Conservation (phyloP, 2,329 filamentous ascomycete species). For the Fusarium secorum region DNA sequence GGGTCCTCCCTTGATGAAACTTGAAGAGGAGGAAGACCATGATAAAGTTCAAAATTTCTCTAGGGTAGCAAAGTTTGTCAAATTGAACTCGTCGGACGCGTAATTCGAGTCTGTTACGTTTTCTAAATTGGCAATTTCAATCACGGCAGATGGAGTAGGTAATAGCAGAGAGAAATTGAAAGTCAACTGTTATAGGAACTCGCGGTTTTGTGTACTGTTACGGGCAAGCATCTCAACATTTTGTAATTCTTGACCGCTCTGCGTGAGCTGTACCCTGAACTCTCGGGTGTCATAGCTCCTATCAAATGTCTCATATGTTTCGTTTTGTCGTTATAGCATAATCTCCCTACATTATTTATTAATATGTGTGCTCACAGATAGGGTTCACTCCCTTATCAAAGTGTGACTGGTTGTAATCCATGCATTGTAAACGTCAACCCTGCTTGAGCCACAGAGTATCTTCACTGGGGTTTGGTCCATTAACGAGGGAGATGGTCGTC, state of each 20-base stretch:
- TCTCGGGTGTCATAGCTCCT: too few relatives aligned
- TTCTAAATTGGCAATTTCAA: background rate
- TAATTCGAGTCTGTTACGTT: background rate
- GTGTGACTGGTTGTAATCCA: background rate
- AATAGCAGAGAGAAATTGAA: too few relatives aligned
- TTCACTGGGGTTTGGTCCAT: background rate
- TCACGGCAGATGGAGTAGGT: background rate
- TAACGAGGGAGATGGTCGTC: background rate
- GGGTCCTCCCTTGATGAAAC: constrained; percentile 17
- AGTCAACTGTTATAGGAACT: background rate
- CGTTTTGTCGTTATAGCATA: background rate
- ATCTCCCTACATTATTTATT: background rate
- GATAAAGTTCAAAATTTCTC: background rate
- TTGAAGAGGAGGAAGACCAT: background rate
- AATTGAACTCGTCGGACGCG: background rate
- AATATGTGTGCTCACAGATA: constrained; percentile 3
- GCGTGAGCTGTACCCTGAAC: rapidly evolving
- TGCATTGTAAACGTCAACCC: constrained; percentile 4
- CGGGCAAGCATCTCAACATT: background rate
- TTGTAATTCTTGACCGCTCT: background rate
- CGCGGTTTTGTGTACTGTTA: too few relatives aligned
- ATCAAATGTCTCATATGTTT: background rate
- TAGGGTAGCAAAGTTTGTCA: background rate
- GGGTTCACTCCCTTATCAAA: constrained; percentile 17
- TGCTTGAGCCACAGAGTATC: constrained; percentile 1